Percentiles rank a stretch among this genome's conserved stretches.
These are phyloP conservation scores for Zelonia costaricensis DNA, from an alignment of 208 protist genomes.

Conservation along the genomic window DNA sequence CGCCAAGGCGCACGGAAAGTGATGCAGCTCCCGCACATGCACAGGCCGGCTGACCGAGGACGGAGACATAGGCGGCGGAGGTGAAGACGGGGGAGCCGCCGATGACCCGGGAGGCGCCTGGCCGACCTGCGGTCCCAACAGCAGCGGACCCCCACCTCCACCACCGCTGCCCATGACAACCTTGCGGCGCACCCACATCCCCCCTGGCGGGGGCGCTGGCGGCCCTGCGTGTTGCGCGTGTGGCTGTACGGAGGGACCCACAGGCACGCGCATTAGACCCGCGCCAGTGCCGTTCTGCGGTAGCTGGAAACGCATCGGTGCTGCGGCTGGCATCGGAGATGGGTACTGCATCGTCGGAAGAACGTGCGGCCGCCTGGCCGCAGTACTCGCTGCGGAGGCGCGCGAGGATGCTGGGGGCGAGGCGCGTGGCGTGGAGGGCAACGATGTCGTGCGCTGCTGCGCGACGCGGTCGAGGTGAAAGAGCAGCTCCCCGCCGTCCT, in stretches of 20 bases:
- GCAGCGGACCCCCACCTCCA: background rate
- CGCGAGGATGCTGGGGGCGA: background rate
- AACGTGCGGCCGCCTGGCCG: too few relatives aligned
- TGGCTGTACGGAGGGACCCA: too few relatives aligned
- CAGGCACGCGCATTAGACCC: too few relatives aligned
- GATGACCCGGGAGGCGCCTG: background rate
- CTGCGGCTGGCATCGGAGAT: too few relatives aligned
- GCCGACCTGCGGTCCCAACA: background rate
- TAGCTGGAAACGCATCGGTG: too few relatives aligned
- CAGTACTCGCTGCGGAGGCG: background rate
- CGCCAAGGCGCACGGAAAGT: conserved; percentile 47
- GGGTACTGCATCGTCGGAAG: too few relatives aligned
- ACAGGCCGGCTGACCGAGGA: background rate
- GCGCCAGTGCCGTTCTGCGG: too few relatives aligned
- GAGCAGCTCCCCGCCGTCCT: conserved; percentile 42
- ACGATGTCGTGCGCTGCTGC: background rate
- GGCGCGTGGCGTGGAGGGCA: background rate
- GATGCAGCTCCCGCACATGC: conserved; percentile 49
- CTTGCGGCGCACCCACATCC: too few relatives aligned
- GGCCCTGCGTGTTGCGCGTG: too few relatives aligned
- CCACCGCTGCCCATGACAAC: too few relatives aligned
- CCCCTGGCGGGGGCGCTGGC: too few relatives aligned
- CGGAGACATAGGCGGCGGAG: background rate
- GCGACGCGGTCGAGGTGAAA: conserved; percentile 37
- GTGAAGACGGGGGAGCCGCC: too few relatives aligned